Evolutionary conservation across 257 asterid species (phyloP).

Genomic region (Solanum ossicruentum): DNA sequence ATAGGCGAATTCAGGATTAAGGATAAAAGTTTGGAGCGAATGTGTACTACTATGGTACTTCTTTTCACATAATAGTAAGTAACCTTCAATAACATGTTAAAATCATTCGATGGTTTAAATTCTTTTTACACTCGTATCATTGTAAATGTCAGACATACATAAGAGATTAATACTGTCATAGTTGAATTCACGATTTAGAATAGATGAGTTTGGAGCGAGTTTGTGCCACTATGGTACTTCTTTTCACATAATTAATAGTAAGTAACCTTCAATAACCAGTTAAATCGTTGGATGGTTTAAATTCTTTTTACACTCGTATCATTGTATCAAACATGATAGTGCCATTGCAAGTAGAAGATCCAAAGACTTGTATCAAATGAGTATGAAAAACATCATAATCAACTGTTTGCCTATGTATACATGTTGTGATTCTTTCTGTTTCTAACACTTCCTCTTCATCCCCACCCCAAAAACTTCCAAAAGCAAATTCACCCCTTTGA

Average conservation of each 20-base stretch:
- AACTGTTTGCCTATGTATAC: slow-evolving; percentile 27
- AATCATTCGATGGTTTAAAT: background rate
- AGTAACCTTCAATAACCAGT: background rate
- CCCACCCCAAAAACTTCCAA: slow-evolving; percentile 74
- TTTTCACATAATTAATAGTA: background rate
- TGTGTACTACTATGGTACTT: background rate
- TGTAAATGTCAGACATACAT: too few relatives aligned
- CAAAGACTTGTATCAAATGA: slow-evolving; percentile 41
- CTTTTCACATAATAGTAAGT: background rate
- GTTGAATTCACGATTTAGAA: too few relatives aligned
- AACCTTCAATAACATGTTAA: background rate
- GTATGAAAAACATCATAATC: slow-evolving; percentile 37
- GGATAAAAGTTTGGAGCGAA: background rate
- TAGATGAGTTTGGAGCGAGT: background rate
- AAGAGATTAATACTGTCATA: background rate
- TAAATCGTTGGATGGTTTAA: background rate
- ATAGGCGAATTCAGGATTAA: background rate
- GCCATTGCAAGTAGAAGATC: slow-evolving; percentile 14
- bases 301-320: background rate
- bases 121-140: background rate
- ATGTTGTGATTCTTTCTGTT: slow-evolving; percentile 15
- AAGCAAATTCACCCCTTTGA: slow-evolving; percentile 58
- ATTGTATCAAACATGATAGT: background rate
- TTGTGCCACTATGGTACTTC: background rate
- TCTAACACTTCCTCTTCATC: background rate